These are phyloP conservation scores for Amphicarpaea edgeworthii DNA, from an alignment of 306 rosid species.

Conservation along the genomic window DNA sequence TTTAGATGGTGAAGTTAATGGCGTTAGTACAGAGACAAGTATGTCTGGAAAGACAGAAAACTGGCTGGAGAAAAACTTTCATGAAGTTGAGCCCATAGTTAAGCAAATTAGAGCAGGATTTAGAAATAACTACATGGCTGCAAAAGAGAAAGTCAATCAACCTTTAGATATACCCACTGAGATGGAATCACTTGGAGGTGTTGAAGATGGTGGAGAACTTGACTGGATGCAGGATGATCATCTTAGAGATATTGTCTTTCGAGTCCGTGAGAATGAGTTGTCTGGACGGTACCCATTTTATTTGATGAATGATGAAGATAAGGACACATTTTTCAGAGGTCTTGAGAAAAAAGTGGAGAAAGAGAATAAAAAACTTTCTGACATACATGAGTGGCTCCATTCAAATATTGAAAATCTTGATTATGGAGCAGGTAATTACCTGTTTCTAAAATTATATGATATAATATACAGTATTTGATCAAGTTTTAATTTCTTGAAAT, in stretches of 20 bases:
- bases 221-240: conserved; percentile 89
- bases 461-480: conserved; percentile 25
- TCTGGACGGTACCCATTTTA: conserved; percentile 80
- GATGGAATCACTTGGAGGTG: conserved; percentile 52
- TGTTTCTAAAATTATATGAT: conserved; percentile 38
- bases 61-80: conserved; percentile 79
- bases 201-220: conserved; percentile 69
- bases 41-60: conserved; percentile 57
- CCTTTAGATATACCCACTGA: conserved; percentile 51
- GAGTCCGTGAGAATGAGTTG: conserved; percentile 86
- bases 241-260: conserved; percentile 88
- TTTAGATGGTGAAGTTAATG: conserved; percentile 54
- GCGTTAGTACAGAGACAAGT: conserved; percentile 35
- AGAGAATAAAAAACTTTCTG: conserved; percentile 74
- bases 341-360: conserved; percentile 80
- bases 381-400: conserved; percentile 87
- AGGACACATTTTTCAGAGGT: conserved; percentile 75
- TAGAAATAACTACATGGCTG: conserved; percentile 76
- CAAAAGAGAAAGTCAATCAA: conserved; percentile 68
- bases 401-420: conserved; percentile 90
- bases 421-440: conserved; percentile 82
- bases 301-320: conserved; percentile 73
- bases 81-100: conserved; percentile 79
- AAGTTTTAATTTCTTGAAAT: conserved; percentile 37
- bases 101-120: conserved; percentile 83